Evolutionary conservation across 768 basidiomycete genomes (phyloP), one percentile per base, ranked within the genome.

Genomic region (Cystofilobasidium bisporidii): DNA sequence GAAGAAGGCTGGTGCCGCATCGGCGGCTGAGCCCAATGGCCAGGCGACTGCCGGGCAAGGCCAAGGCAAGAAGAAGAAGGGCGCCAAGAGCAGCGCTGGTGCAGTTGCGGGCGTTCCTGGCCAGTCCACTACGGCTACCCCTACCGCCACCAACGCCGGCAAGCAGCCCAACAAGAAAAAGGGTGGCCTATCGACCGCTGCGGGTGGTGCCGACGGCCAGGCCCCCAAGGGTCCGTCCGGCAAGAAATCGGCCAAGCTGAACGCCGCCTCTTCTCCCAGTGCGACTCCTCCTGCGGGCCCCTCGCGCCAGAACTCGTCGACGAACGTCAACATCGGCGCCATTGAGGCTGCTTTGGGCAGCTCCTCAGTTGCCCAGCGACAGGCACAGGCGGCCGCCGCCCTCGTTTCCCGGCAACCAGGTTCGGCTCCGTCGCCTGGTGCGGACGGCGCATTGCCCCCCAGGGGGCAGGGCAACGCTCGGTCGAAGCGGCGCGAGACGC

Each of bases 61-160:
- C 36, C 41, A 33, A n/a, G 65, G 50, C 36, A 53, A 60, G 47
- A 70, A 71, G 69, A 61, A 70, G 65, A 72, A 72, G 60, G 72
- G 64, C 6, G 53, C 12, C 28, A 56, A 28, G 53, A 22, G 3
- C 15, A 17, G 8, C 41, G 41, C 8, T 14, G n/a, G 43, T 17
- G 43, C 43, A 8, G 43, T 11, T 17, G 10, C 43, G 10, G 43
- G 3, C 43, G 43, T 4, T 3, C 14, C 20, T 17, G 14, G 43
- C n/a, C 18, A 10, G n/a, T 47, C 50, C 11, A 30, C 28, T 17
- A 32, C 53, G 53, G 10, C 53, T 56, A 18, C 50, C 30, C 18
- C n/a, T n/a, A n/a, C 48, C 26, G 26, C 48, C 12, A 20, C 3
- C 41, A 15, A 17, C 18, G 41, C 18, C 41, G 18, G 41, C 3